Evolutionary conservation across 495 filamentous ascomycete species (phyloP), one percentile per base, ranked within the genome.

Genomic region (Tuber magnatum): DNA sequence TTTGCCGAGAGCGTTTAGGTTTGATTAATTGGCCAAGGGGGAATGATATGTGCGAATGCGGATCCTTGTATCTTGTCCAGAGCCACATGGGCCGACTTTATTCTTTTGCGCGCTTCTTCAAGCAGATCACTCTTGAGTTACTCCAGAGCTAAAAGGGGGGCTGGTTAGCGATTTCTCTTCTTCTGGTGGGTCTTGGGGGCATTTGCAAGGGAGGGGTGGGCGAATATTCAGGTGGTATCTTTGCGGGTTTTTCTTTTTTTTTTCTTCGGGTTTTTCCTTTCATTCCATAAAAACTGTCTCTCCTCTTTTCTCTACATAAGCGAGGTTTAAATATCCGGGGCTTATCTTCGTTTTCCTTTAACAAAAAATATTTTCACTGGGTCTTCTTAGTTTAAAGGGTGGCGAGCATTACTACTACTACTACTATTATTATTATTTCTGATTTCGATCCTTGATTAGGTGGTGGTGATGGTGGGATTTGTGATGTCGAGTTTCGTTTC

Each of bases 381-480:
- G 56, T 65, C 56, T 61, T 14, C n/a, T 65, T 20, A 65, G 56
- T 65, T 35, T 65, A 65, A 65, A 35, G 28, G 56, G 56, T 35
- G 56, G 56, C 28, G 56, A 65, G 56, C 56, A 65, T 65, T 40
- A 40, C 39, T 56, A n/a, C n/a, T n/a, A n/a, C n/a, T n/a, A n/a
- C n/a, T n/a, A 56, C n/a, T 65, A 61, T 61, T 61, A 56, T 56
- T 65, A 61, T 61, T 61, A 65, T 65, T 65, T 35, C 56, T 65
- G 28, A 35, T 32, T 61, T 61, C n/a, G 24, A 61, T 35, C 35
- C 56, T 65, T 18, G 56, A 65, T 35, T 35, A 35, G 28, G 56
- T 65, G 14, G 56, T 35, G 28, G 28, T 35, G 28, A 28, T 32
- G 56, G 8, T 28, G 51, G 56, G 56, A 12, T 35, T 65, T 35